phyloP scores from a whole-genome alignment of 768 basidiomycete species.

The Boletus tylopilopsis region DNA sequence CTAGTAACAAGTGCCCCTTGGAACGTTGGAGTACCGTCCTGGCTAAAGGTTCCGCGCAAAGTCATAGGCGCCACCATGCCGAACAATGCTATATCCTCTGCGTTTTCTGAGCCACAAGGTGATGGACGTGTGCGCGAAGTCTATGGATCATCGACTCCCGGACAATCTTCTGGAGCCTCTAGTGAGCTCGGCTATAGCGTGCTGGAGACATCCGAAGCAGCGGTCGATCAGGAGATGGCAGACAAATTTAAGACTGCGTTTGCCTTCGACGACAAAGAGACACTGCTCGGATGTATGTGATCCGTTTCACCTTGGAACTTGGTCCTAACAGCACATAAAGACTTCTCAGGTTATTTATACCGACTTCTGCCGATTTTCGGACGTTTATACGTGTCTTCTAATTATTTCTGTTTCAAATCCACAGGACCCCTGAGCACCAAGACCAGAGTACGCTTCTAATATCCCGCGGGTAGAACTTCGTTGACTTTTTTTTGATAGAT shows the following conservation, averaged over 20 bases:
- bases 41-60: conserved; percentile 54
- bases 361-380: conserved; percentile 88
- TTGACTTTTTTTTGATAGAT: conserved; percentile 52
- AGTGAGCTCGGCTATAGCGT: conserved; percentile 77
- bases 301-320: not conserved
- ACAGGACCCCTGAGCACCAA: conserved; percentile 72
- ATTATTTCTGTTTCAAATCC: conserved; percentile 94
- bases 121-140: conserved; percentile 53
- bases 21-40: conserved; percentile 68
- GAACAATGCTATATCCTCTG: conserved; percentile 21
- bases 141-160: conserved; percentile 33
- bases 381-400: conserved; percentile 85
- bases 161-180: conserved; percentile 30
- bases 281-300: conserved; percentile 78
- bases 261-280: conserved; percentile 87
- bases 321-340: conserved; percentile 31
- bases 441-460: conserved; percentile 65
- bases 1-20: conserved; percentile 37
- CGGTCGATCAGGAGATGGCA: conserved; percentile 55
- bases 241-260: conserved; percentile 82
- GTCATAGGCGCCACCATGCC: conserved; percentile 34
- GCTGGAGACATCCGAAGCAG: conserved; percentile 66
- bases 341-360: conserved; percentile 88
- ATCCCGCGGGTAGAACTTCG: not conserved
- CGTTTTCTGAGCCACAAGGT: conserved; percentile 22